Evolutionary conservation across 257 asterid species (phyloP), one percentile per base, ranked within the genome.

Genomic region (Paraleonurus japonicus): DNA sequence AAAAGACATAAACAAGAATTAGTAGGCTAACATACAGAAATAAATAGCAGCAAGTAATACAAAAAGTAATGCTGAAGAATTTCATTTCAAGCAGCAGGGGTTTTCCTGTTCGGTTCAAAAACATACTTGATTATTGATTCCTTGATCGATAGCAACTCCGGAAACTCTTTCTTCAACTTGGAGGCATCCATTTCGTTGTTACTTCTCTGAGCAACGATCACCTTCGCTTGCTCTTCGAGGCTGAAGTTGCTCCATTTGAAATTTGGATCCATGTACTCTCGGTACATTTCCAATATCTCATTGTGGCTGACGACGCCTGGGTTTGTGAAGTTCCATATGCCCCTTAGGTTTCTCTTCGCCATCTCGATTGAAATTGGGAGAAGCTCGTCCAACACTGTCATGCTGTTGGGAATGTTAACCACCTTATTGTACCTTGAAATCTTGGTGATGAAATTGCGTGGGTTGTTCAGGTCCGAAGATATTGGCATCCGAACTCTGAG

Each of bases 271-370:
- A 85, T 85, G 54, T 85, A 85, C 35, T 85, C 43, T 78, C 75
- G 80, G 85, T 82, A 85, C 89, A 85, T 80, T 30, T 85, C 87
- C 76, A 85, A 39, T 61, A 82, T 80, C 37, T 85, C 87, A 13
- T 85, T 85, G 81, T 85, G 89, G 81, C 87, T 85, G 16, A 85
- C 83, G 0, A 80, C 85, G 3, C 89, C 89, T 0, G 89, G 89
- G 72, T 84, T 82, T 15, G 89, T 84, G 78, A 81, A 84, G 78
- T 84, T 84, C 83, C 83, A 84, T 65, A 84, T 71, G 60, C 89
- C n/a, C n/a, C n/a, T n/a, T n/a, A n/a, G n/a, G n/a, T n/a, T n/a
- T n/a, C n/a, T n/a, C n/a, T n/a, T n/a, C n/a, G n/a, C n/a, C n/a
- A n/a, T n/a, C n/a, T n/a, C n/a, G n/a, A n/a, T n/a, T n/a, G n/a